phyloP scores from a whole-genome alignment of 768 basidiomycete genomes.

The Boletus rubroflammeus region DNA sequence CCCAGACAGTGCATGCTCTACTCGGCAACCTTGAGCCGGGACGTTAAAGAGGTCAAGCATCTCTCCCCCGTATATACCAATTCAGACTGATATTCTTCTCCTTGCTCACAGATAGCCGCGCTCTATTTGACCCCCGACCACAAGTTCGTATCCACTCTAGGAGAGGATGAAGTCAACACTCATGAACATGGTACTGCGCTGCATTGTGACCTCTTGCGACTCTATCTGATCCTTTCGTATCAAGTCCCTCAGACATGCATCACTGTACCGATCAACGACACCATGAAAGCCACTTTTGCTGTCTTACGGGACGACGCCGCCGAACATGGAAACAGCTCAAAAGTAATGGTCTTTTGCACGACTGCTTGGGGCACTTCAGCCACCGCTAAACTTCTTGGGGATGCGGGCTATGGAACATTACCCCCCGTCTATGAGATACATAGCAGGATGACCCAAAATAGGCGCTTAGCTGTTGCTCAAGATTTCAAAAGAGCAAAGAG shows the following conservation, averaged over 20 bases:
- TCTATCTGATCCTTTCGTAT: not conserved
- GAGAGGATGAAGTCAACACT: slow-evolving; percentile 53
- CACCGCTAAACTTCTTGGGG: slow-evolving; percentile 34
- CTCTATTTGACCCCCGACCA: slow-evolving; percentile 27
- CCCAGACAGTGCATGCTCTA: slow-evolving; percentile 67
- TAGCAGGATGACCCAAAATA: slow-evolving; percentile 49
- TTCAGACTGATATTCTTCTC: not conserved
- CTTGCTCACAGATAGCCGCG: slow-evolving; percentile 20
- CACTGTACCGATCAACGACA: slow-evolving; percentile 40
- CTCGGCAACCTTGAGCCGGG: slow-evolving; percentile 72
- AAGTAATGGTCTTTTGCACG: slow-evolving; percentile 63
- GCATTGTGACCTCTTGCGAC: not conserved
- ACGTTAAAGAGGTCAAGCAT: slow-evolving; percentile 49
- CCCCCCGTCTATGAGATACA: slow-evolving; percentile 53
- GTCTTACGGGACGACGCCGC: slow-evolving; percentile 36
- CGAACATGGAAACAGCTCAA: slow-evolving; percentile 31
- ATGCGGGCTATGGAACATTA: slow-evolving; percentile 25
- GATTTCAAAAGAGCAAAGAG: slow-evolving; percentile 43
- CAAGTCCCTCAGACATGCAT: slow-evolving; percentile 46
- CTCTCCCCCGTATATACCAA: not conserved
- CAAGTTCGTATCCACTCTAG: slow-evolving; percentile 56
- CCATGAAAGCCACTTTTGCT: slow-evolving; percentile 40
- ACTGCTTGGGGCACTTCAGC: slow-evolving; percentile 58
- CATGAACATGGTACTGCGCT: slow-evolving; percentile 51
- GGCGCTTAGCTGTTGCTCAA: slow-evolving; percentile 47